Base-by-base conservation (phyloP, 2,329 filamentous ascomycete species). In the Trichoderma polysporum region DNA sequence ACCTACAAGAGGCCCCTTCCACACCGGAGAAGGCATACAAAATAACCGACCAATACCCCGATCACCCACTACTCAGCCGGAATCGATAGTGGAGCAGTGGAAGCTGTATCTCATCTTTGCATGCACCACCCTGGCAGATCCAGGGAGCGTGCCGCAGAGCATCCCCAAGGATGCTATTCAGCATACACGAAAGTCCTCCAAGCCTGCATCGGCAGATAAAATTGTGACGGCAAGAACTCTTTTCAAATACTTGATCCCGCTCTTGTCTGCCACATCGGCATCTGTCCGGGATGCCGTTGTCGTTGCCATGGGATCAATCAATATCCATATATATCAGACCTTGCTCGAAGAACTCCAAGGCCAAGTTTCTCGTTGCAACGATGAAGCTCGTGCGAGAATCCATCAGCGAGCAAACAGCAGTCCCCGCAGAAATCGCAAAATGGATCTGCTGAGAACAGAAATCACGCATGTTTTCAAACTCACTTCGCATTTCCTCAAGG, bases 71-170 rank as follows among this genome's bases (percentile, higher is more conserved):
- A 90, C 90, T 0, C 91, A 93, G 19, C 91, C 94, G 0, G 93
- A 97, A 73, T 88, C 97, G 25, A 84, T 97, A 66, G 88, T 99
- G 67, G 96, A 98, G 78, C 95, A 99, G 76, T 99, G 94, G 94
- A 98, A 97, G 78, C 83, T 98, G 2, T 98, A 98, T 76, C 84
- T 99, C 29, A 94, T 97, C 65, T 97, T 99, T 80, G 95, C 94
- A 10, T 99, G 96, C 79, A 97, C 94, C 10, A 98, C 95, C 0
- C 83, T 99, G 66, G 94, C 92, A 41, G 95, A 95, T 71, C 87
- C 92, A 10, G 93, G 93, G 10, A 88, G 83, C 66, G 83, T 84
- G 25, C 75, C 74, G 15, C 67, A 71, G 39, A 74, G 66, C 19
- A 70, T 76, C 1, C 70, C 78, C 3, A 86, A 88, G 65, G 82